Evolutionary conservation across 176 grass and related monocot species (phyloP), one percentile per base, ranked within the genome.

Genomic region (Rhynchospora pubera): DNA sequence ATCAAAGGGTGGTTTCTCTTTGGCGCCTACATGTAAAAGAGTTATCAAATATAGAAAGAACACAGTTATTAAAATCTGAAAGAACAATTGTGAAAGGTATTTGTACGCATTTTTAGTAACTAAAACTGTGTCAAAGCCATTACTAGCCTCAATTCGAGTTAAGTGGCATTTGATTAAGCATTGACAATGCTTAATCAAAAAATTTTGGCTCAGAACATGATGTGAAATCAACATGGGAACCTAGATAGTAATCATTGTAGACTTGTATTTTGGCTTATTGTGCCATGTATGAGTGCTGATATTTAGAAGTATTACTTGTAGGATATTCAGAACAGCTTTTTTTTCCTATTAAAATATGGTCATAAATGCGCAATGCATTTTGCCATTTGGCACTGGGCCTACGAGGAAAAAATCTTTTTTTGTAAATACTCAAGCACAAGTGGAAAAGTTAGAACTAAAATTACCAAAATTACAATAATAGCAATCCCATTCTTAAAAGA

Each of bases 1-100:
- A 99, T 91, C 85, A 99, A 87, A 11, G 96, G 92, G 82, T 99
- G 96, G 80, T 99, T 95, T 80, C 96, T 91, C 89, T 89, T 93
- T 8, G 96, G 92, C 55, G 91, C 89, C 96, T 99, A 84, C 79
- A 71, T 53, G 22, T 67, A 86, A 22, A 80, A 84, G 58, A 5
- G 58, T 63, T 66, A 57, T 55, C 23, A 76, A 26, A 55, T 55
- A 76, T 11, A 55, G 5, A 48, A 32, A 47, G 21, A 69, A 69
- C 61, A 63, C 1, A 16, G 34, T 42, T 30, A 15, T 56, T 32
- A 30, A 16, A 55, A 32, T 76, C 72, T 30, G 2, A 11, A 26
- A 24, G 19, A 52, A 46, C 19, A 74, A 52, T 6, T 24, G 10
- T 74, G 46, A 11, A 50, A 50, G 4, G n/a, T n/a, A n/a, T n/a